Evolutionary conservation across 2,329 filamentous ascomycete genomes (phyloP).

Genomic region (Hymenoscyphus repandus): DNA sequence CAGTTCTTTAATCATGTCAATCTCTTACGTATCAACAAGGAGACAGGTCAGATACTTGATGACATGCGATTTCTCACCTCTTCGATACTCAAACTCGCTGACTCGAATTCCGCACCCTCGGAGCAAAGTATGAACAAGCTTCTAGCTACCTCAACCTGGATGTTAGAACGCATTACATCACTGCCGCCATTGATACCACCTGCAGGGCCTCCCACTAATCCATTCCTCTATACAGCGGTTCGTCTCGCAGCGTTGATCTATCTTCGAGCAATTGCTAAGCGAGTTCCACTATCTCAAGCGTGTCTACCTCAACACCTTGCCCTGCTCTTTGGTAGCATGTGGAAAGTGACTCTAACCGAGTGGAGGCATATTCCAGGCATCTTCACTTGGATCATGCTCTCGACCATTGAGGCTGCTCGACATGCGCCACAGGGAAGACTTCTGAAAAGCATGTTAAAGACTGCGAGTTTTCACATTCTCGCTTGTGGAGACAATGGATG

Average conservation of each 20-base stretch:
- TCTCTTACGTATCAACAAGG: slow-evolving; percentile 12
- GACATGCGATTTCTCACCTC: slow-evolving; percentile 28
- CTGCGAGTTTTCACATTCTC: slow-evolving; percentile 22
- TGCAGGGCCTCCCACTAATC: not conserved
- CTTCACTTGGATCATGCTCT: slow-evolving; percentile 31
- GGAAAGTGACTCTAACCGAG: slow-evolving; percentile 22
- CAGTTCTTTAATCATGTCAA: not conserved
- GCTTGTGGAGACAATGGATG: slow-evolving; percentile 28
- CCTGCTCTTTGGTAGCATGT: slow-evolving; percentile 25
- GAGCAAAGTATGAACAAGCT: slow-evolving; percentile 14
- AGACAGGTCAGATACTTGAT: slow-evolving; percentile 26
- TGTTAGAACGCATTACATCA: slow-evolving; percentile 12
- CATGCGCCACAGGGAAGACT: slow-evolving; percentile 27
- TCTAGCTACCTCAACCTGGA: slow-evolving; percentile 21
- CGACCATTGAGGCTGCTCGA: slow-evolving; percentile 24
- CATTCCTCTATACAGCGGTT: slow-evolving; percentile 23
- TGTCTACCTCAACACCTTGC: slow-evolving; percentile 16
- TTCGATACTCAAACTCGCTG: slow-evolving; percentile 15
- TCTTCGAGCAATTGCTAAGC: slow-evolving; percentile 23
- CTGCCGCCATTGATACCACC: slow-evolving; percentile 5
- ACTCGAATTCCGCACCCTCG: not conserved
- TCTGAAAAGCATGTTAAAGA: slow-evolving; percentile 29
- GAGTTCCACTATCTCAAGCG: slow-evolving; percentile 26
- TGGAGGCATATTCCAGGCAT: slow-evolving; percentile 32
- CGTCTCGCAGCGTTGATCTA: slow-evolving; percentile 26